Percentiles rank a stretch among this genome's conserved stretches.
These are phyloP conservation scores for Haplographium delicatum DNA, from an alignment of 495 filamentous ascomycete species.

Conservation along the genomic window DNA sequence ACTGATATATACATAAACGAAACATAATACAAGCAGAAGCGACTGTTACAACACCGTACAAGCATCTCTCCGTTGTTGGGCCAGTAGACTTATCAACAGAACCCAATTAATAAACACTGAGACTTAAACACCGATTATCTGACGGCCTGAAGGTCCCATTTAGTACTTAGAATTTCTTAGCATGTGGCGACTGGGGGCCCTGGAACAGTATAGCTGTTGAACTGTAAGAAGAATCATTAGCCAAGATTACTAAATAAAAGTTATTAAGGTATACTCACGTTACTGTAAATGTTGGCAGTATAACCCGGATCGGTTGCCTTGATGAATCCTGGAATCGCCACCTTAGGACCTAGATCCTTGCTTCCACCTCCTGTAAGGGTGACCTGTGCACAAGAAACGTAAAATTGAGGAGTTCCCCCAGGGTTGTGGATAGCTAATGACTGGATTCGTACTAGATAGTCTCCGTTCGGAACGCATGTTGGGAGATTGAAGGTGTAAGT, in stretches of 20 bases:
- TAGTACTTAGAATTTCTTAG: background rate
- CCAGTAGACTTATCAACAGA: no score
- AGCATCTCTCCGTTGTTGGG: no score
- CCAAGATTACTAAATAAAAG: background rate
- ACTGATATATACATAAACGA: no score
- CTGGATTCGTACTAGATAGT: slow-evolving; percentile 58
- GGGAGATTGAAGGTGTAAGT: slow-evolving; percentile 51
- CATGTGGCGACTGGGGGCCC: slow-evolving; percentile 32
- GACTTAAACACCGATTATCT: no score
- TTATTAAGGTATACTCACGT: slow-evolving; percentile 6
- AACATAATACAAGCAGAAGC: no score
- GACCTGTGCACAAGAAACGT: slow-evolving; percentile 55
- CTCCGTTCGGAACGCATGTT: slow-evolving; percentile 46
- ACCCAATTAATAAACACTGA: no score
- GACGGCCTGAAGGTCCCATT: no score
- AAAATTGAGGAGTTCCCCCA: slow-evolving; percentile 40
- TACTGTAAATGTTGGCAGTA: slow-evolving; percentile 43
- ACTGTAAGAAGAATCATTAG: slow-evolving; percentile 7
- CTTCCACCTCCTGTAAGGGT: slow-evolving; percentile 50
- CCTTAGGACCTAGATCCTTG: slow-evolving; percentile 36
- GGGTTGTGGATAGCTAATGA: slow-evolving; percentile 56
- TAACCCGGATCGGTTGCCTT: slow-evolving; percentile 53
- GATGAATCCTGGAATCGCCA: slow-evolving; percentile 49
- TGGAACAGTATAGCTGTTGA: slow-evolving; percentile 42
- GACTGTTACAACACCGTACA: no score